Conservation (phyloP, 164 flowering plant genomes). For the Vitis labrusca region DNA sequence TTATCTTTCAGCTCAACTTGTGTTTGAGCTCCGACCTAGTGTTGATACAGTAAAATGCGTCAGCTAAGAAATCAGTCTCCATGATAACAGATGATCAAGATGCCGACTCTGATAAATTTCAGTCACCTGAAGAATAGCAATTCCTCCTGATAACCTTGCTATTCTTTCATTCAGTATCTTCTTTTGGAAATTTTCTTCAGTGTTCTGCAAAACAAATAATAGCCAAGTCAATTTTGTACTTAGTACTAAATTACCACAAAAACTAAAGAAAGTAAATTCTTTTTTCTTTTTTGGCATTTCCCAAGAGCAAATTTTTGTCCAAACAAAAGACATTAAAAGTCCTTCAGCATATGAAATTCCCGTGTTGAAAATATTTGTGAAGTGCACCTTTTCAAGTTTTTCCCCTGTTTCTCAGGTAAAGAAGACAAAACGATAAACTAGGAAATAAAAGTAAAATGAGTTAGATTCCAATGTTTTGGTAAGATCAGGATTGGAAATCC, state of each 20-base stretch:
- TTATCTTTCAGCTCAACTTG: constrained; percentile 88
- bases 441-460: background rate
- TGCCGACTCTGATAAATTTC: background rate
- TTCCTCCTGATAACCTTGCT: constrained; percentile 81
- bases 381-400: no score
- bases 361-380: no score
- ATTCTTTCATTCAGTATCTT: constrained; percentile 82
- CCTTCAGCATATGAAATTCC: no score
- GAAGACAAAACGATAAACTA: background rate
- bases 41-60: background rate
- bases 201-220: constrained; percentile 49
- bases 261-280: no score
- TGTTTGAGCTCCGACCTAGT: constrained; percentile 89
- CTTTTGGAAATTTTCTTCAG: constrained; percentile 73
- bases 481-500: background rate
- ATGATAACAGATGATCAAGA: background rate
- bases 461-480: background rate
- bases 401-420: no score
- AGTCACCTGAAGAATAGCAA: constrained; percentile 82
- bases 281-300: no score
- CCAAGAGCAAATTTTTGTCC: no score
- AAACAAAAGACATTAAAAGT: no score
- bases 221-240: background rate
- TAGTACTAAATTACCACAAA: no score
- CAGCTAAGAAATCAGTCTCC: background rate